Evolutionary conservation across 164 flowering plant species (phyloP), one percentile per base, ranked within the genome.

Genomic region (Sextonia rubra): DNA sequence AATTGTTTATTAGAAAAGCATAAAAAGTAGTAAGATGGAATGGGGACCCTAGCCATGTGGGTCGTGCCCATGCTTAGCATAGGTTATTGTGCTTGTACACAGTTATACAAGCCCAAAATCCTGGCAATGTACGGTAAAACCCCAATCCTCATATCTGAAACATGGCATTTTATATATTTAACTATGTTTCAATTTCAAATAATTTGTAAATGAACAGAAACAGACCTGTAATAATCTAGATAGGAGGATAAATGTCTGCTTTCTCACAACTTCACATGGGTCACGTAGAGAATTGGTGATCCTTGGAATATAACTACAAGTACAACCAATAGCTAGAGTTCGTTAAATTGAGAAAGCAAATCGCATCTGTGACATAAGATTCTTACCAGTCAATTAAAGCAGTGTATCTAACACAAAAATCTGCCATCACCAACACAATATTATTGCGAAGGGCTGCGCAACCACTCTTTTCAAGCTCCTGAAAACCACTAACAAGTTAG

Each of bases 201-300:
- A 52, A 14, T 18, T 14, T 30, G 2, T 22, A 12, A 68, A 48
- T 25, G 49, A 25, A 72, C 67, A 71, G 15, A 75, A 63, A 67
- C 37, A 15, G 62, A 93, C 99, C 98, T 96, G 99, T 60, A 91
- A 83, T 66, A 96, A 81, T 77, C 97, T 84, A 5, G 97, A 89
- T 23, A 96, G 97, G 26, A 96, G 82, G 73, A 90, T 86, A 71
- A 96, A 96, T 65, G 98, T 93, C 78, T 93, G 99, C 78, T 97
- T 86, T 78, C 99, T 85, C 26, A 96, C 97, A 79, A 96, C 90
- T 81, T 96, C 99, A 79, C 99, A 96, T 44, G 97, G 90, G 84
- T 96, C 99, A 17, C 92, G 78, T 63, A 96, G 86, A 76, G 97
- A 90, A 76, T 81, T 86, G n/a, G 99, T 89, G 84, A 96, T 91